phyloP scores from a whole-genome alignment of 2,329 filamentous ascomycete species.

The Diplodia corticola region DNA sequence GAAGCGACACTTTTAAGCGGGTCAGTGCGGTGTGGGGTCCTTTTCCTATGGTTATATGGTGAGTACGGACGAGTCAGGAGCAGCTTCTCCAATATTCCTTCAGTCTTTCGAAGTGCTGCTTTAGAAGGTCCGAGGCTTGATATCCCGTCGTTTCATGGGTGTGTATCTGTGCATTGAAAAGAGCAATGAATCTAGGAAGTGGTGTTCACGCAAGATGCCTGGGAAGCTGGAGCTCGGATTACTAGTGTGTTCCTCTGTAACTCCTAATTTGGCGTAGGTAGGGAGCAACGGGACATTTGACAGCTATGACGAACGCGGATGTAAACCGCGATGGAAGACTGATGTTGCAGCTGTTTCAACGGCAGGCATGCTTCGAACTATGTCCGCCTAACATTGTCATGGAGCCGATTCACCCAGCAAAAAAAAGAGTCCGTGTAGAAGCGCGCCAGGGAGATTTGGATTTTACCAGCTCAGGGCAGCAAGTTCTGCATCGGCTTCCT shows the following conservation, averaged over 20 bases:
- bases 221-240: background rate
- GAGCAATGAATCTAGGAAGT: background rate
- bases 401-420: background rate
- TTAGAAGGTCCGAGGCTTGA: conserved; percentile 11
- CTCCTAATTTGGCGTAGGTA: background rate
- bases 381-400: background rate
- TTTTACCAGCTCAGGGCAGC: background rate
- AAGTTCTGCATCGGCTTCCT: conserved; percentile 3
- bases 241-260: background rate
- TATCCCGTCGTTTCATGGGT: conserved; percentile 13
- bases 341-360: background rate
- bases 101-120: conserved; percentile 10
- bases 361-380: background rate
- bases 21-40: background rate
- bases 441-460: too few relatives aligned
- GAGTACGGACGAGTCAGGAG: background rate
- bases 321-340: background rate
- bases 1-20: background rate
- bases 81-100: background rate
- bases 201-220: background rate
- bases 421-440: too few relatives aligned
- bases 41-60: background rate
- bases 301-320: background rate
- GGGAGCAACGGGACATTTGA: conserved; percentile 7
- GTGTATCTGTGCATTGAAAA: background rate